A percentile compares a stretch with the other conserved stretches of the same genome.
phyloP scores from a whole-genome alignment of 73 alveolate species.

The Tetrahymena elliotti region DNA sequence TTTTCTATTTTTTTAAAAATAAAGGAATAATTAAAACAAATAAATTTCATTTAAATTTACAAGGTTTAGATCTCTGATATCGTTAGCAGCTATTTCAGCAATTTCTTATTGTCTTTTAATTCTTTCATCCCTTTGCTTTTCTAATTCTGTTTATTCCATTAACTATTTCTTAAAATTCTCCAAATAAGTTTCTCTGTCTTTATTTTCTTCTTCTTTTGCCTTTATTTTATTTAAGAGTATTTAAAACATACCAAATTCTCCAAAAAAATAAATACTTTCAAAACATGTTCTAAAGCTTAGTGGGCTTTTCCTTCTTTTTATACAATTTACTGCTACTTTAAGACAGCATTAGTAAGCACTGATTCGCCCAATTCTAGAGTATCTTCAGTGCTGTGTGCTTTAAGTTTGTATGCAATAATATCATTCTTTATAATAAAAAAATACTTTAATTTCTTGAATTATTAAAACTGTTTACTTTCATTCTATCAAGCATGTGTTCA shows the following conservation, averaged over 20 bases:
- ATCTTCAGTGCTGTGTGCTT: neutral
- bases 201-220: constrained; percentile 19
- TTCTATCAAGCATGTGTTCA: constrained; percentile 35
- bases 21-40: neutral
- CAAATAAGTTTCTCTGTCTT: constrained; percentile 19
- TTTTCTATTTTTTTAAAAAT: neutral
- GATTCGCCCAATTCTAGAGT: constrained; percentile 11
- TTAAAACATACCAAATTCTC: neutral
- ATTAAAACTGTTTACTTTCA: constrained; percentile 10
- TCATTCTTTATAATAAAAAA: neutral
- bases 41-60: neutral
- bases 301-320: constrained; percentile 8
- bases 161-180: constrained; percentile 12
- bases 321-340: neutral
- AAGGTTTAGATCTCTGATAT: constrained; percentile 15
- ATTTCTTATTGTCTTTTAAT: constrained; percentile 36
- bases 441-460: neutral
- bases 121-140: constrained; percentile 36
- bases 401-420: neutral
- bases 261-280: neutral
- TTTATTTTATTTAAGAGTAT: neutral
- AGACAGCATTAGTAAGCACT: neutral
- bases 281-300: neutral
- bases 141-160: constrained; percentile 3
- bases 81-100: constrained; percentile 45